These are phyloP conservation scores for Galeopsis tetrahit DNA, from an alignment of 257 asterid genomes.

Conservation along the genomic window DNA sequence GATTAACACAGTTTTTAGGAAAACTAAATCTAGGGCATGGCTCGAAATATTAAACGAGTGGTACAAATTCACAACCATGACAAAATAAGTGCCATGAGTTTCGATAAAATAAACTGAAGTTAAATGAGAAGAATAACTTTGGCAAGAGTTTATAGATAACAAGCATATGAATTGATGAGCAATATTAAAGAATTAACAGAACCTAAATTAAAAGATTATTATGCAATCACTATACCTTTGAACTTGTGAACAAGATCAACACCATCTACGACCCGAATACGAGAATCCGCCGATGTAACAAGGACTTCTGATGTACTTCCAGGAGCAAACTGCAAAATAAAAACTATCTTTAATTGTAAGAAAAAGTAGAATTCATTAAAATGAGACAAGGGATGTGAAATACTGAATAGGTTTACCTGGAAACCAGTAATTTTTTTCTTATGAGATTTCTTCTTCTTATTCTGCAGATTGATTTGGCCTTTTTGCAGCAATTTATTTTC, in stretches of 20 bases:
- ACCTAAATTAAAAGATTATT: not conserved
- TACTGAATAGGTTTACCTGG: constrained; percentile 62
- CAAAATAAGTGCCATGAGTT: not conserved
- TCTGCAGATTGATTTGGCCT: constrained; percentile 82
- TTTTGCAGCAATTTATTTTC: constrained; percentile 82
- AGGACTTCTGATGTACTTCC: constrained; percentile 97
- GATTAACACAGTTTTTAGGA: not conserved
- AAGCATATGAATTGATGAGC: not conserved
- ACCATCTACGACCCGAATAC: constrained; percentile 87
- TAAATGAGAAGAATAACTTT: not conserved
- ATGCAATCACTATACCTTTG: constrained; percentile 60
- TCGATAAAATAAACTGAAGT: not conserved
- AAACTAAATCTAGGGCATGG: not conserved
- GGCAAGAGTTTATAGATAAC: not conserved
- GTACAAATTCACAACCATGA: not conserved
- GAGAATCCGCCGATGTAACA: constrained; percentile 92
- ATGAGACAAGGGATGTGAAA: not conserved
- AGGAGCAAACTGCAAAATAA: constrained; percentile 80
- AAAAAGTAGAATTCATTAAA: constrained; percentile 13
- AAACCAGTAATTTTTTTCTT: constrained; percentile 98
- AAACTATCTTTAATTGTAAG: constrained; percentile 37
- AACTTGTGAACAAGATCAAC: constrained; percentile 89
- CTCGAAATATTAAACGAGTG: not conserved
- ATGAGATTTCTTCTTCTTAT: constrained; percentile 89
- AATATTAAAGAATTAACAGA: constrained; percentile 3